These are phyloP conservation scores for Peniophora sp. DNA, from an alignment of 1,284 basidiomycete species.

Conservation along the genomic window DNA sequence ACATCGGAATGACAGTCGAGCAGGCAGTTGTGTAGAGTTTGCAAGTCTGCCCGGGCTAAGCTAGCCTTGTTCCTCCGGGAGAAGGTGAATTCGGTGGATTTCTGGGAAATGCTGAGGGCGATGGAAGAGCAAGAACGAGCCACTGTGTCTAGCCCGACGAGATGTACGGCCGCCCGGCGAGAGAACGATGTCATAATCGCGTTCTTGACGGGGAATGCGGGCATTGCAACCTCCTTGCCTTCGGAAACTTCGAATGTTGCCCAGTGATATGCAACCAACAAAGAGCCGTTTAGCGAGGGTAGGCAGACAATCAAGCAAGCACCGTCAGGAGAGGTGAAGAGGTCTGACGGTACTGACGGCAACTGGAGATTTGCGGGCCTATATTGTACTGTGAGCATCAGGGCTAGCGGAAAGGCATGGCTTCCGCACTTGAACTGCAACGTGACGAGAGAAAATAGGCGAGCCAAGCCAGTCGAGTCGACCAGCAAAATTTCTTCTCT, in stretches of 20 bases:
- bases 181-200: constrained; percentile 37
- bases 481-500: constrained; percentile 42
- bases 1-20: constrained; percentile 53
- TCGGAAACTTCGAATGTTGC: constrained; percentile 42
- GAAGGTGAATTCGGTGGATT: constrained; percentile 47
- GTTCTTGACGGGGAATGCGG: constrained; percentile 14
- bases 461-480: constrained; percentile 28
- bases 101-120: constrained; percentile 42
- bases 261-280: constrained; percentile 42
- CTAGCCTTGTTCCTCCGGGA: constrained; percentile 24
- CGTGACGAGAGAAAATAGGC: constrained; percentile 43
- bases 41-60: constrained; percentile 9
- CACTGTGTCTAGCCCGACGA: constrained; percentile 29
- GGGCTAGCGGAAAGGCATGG: background rate
- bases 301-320: constrained; percentile 36
- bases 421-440: constrained; percentile 39
- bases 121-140: constrained; percentile 28
- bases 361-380: constrained; percentile 43
- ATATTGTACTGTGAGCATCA: background rate
- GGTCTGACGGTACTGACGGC: constrained; percentile 19
- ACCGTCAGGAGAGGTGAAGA: constrained; percentile 44
- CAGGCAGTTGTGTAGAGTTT: constrained; percentile 38
- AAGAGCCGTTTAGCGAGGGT: constrained; percentile 10
- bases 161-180: constrained; percentile 30
- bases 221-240: constrained; percentile 31